phyloP scores from a whole-genome alignment of 768 basidiomycete genomes.

The Suillus variegatus region DNA sequence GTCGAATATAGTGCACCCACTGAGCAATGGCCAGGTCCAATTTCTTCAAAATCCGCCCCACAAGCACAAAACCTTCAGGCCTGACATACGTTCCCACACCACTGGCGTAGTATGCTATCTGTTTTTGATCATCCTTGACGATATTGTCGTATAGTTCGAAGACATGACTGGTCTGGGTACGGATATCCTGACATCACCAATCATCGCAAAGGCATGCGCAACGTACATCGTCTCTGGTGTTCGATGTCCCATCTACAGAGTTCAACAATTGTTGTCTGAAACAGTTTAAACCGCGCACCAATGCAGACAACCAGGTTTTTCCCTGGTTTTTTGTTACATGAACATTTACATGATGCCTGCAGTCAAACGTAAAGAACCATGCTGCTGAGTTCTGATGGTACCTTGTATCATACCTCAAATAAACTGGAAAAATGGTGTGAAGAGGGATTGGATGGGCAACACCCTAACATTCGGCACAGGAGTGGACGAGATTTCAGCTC shows the following conservation, averaged over 20 bases:
- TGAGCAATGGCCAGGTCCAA: constrained; percentile 41
- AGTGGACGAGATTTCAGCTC: neutral
- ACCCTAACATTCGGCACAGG: neutral
- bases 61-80: constrained; percentile 26
- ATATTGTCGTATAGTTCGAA: constrained; percentile 36
- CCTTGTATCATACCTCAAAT: neutral
- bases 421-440: neutral
- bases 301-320: neutral
- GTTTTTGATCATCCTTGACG: constrained; percentile 21
- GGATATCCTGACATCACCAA: neutral
- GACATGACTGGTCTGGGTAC: constrained; percentile 39
- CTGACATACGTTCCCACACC: constrained; percentile 39
- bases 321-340: neutral
- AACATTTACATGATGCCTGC: neutral
- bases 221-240: neutral
- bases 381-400: neutral
- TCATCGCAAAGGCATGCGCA: neutral
- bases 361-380: neutral
- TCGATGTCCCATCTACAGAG: neutral
- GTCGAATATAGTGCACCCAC: constrained; percentile 22
- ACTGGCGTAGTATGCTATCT: constrained; percentile 38
- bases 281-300: neutral
- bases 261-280: neutral
- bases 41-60: constrained; percentile 21
- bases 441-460: neutral